A percentile compares a stretch with the other conserved stretches of the same genome.
Evolutionary conservation across 148 eudicot species (phyloP).

Genomic region (Rheum nobile): DNA sequence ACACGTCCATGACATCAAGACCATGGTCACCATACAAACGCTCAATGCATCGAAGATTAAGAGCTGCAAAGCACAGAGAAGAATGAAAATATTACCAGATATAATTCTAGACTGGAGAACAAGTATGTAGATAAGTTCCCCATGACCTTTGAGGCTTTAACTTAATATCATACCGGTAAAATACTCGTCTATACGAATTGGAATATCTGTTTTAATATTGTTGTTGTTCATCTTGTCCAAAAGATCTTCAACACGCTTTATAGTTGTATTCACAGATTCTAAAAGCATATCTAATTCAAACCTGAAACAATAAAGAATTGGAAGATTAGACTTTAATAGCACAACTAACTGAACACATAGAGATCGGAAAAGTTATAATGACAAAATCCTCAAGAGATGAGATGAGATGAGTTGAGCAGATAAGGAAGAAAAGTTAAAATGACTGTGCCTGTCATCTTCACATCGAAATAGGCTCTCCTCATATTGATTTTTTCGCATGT

Average conservation of each 20-base stretch:
- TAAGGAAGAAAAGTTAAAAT: neutral
- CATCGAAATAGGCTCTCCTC: constrained; percentile 97
- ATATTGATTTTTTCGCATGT: constrained; percentile 96
- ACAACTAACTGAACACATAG: neutral
- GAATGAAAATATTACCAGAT: neutral
- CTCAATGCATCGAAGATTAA: constrained; percentile 76
- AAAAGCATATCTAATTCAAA: constrained; percentile 1
- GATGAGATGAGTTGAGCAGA: neutral
- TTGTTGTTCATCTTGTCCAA: neutral
- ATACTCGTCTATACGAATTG: constrained; percentile 6
- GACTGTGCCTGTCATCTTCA: constrained; percentile 86
- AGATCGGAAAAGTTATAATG: neutral
- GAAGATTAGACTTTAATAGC: neutral
- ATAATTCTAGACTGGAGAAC: neutral
- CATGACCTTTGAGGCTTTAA: neutral
- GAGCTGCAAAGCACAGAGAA: constrained; percentile 37
- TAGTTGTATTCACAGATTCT: constrained; percentile 3
- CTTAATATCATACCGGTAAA: constrained; percentile 5
- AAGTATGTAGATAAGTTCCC: neutral
- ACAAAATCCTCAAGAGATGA: neutral
- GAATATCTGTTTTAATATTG: neutral
- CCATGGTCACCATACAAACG: constrained; percentile 95
- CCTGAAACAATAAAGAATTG: constrained; percentile 8
- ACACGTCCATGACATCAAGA: constrained; percentile 78
- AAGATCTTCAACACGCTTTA: constrained; percentile 6